phyloP scores from a whole-genome alignment of 2,329 filamentous ascomycete genomes.

The Exserohilum rostratum region DNA sequence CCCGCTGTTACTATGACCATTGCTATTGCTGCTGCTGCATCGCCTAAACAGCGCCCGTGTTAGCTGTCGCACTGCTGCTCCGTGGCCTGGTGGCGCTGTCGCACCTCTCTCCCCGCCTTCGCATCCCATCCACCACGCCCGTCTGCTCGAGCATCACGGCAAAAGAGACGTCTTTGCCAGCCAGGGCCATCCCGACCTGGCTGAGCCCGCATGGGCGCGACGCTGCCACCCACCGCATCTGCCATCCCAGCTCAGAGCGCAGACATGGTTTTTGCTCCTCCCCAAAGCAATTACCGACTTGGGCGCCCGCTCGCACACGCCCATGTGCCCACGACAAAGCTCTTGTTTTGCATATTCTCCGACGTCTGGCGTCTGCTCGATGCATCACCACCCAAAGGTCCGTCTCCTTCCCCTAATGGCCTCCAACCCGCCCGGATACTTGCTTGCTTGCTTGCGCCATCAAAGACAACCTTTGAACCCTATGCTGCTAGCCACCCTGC shows the following conservation, averaged over 20 bases:
- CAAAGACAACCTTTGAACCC: no score
- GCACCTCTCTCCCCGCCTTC: constrained; percentile 11
- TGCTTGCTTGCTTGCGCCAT: no score
- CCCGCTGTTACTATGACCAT: no score
- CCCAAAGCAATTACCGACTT: not conserved
- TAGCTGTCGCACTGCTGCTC: constrained; percentile 7
- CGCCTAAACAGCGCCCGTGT: constrained; percentile 5
- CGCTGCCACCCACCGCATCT: not conserved
- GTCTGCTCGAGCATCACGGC: constrained; percentile 1
- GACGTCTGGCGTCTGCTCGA: constrained; percentile 9
- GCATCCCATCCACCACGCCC: not conserved
- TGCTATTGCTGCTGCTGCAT: not conserved
- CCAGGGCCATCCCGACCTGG: not conserved
- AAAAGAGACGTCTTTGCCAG: not conserved
- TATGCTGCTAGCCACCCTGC: no score
- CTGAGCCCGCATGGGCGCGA: not conserved
- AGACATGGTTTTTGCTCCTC: not conserved
- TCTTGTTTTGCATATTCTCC: constrained; percentile 16
- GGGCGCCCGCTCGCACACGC: not conserved
- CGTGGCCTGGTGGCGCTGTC: not conserved
- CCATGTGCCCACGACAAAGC: not conserved
- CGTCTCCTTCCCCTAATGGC: not conserved
- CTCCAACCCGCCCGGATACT: no score
- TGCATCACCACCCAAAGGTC: not conserved
- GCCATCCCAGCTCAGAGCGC: no score